Conservation (phyloP, 345 rosid genomes). For the Leavenworthia alabamica region DNA sequence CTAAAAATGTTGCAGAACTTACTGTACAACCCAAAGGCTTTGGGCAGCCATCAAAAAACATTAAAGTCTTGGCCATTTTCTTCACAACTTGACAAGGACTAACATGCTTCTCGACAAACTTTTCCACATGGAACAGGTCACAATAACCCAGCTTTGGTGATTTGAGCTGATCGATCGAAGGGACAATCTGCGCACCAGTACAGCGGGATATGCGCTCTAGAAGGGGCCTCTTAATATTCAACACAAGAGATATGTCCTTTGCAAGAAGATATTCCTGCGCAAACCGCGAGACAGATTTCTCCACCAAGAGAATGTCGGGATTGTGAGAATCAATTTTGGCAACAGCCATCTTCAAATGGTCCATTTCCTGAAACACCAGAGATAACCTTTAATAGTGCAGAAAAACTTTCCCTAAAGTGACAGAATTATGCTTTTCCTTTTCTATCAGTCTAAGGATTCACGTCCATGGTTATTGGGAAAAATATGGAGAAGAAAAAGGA, state of each 20-base stretch:
- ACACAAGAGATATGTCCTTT: conserved; percentile 86
- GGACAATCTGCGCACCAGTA: conserved; percentile 88
- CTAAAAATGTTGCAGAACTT: conserved; percentile 37
- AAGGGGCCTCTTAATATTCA: conserved; percentile 87
- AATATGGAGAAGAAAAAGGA: conserved; percentile 12
- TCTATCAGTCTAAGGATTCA: conserved; percentile 6
- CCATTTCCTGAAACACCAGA: conserved; percentile 73
- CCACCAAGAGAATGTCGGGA: conserved; percentile 88
- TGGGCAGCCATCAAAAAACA: conserved; percentile 98
- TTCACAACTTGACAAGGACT: conserved; percentile 70
- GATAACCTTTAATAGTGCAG: conserved; percentile 19
- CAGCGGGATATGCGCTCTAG: conserved; percentile 92
- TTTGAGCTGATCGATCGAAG: conserved; percentile 82
- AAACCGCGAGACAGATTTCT: conserved; percentile 86
- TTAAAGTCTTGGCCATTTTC: conserved; percentile 70
- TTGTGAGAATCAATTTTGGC: conserved; percentile 74
- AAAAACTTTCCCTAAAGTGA: conserved; percentile 1
- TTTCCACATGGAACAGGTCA: conserved; percentile 78
- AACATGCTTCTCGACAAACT: conserved; percentile 71
- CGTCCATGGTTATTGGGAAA: conserved; percentile 4
- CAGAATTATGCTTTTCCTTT: conserved; percentile 3
- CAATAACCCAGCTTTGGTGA: conserved; percentile 84
- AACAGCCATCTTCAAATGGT: conserved; percentile 97
- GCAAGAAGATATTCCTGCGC: conserved; percentile 94
- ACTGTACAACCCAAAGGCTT: conserved; percentile 94